Conservation (phyloP, 1,284 basidiomycete species). For the Earliella scabrosa region DNA sequence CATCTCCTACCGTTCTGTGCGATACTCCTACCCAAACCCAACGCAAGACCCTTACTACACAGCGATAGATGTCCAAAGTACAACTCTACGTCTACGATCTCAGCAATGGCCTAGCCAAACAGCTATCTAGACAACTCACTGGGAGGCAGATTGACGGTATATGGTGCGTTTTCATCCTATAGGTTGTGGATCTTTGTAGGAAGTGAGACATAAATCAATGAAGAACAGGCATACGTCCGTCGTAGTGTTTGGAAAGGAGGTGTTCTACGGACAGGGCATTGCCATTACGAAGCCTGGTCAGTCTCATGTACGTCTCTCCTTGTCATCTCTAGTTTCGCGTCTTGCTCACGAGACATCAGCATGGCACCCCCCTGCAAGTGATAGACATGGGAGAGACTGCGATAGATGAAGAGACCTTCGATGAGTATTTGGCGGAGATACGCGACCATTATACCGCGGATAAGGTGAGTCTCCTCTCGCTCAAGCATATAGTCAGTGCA, state of each 20-base stretch:
- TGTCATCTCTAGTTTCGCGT: background rate
- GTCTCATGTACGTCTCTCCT: conserved; percentile 67
- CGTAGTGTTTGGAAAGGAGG: conserved; percentile 84
- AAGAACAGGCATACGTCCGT: conserved; percentile 83
- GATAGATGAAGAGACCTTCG: conserved; percentile 83
- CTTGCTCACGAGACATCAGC: conserved; percentile 38
- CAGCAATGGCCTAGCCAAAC: conserved; percentile 81
- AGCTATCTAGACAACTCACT: conserved; percentile 77
- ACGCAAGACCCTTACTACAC: no score
- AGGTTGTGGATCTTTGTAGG: background rate
- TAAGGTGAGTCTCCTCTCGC: conserved; percentile 55
- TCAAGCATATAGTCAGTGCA: background rate
- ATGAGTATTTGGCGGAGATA: conserved; percentile 81
- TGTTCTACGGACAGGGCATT: conserved; percentile 92
- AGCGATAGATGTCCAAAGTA: conserved; percentile 31
- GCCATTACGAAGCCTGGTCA: conserved; percentile 64
- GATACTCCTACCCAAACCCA: no score
- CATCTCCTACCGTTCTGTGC: background rate
- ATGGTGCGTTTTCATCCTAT: conserved; percentile 56
- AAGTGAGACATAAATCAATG: background rate
- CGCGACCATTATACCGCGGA: conserved; percentile 83
- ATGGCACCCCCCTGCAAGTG: conserved; percentile 77
- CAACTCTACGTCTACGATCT: conserved; percentile 90
- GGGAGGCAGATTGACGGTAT: conserved; percentile 89
- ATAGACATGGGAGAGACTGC: conserved; percentile 84